Evolutionary conservation across 2,329 filamentous ascomycete species (phyloP).

Genomic region (Fusarium nurragi): DNA sequence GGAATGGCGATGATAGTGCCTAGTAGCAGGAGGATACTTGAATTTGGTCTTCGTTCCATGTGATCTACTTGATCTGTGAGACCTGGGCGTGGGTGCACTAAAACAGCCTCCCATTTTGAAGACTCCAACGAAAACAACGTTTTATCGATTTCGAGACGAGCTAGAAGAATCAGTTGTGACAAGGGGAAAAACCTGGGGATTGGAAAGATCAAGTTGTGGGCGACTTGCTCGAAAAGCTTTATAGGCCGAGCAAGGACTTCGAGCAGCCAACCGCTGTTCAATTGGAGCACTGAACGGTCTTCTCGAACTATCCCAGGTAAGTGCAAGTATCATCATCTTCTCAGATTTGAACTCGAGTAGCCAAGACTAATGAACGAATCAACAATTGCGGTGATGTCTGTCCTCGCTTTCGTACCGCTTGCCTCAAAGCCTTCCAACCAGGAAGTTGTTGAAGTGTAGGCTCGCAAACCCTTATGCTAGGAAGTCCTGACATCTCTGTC

Average conservation of each 20-base stretch:
- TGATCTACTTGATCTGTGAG: background rate
- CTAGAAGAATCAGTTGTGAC: background rate
- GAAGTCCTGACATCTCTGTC: background rate
- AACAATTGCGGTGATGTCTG: background rate
- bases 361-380: background rate
- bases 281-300: background rate
- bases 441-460: background rate
- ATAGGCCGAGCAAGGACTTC: background rate
- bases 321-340: background rate
- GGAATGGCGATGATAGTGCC: background rate
- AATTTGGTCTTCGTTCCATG: background rate
- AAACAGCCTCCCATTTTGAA: slow-evolving; percentile 17
- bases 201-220: background rate
- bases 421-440: background rate
- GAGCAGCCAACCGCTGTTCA: background rate
- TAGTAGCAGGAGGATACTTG: no score
- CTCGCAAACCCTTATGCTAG: background rate
- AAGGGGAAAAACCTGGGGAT: background rate
- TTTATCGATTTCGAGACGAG: background rate
- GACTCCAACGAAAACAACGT: background rate
- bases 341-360: background rate
- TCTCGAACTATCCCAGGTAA: background rate
- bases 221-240: background rate
- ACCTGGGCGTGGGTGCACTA: background rate
- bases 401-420: no score